Evolutionary conservation across 2,329 filamentous ascomycete genomes (phyloP), one percentile per base, ranked within the genome.

Genomic region (Fusarium sublunatum): DNA sequence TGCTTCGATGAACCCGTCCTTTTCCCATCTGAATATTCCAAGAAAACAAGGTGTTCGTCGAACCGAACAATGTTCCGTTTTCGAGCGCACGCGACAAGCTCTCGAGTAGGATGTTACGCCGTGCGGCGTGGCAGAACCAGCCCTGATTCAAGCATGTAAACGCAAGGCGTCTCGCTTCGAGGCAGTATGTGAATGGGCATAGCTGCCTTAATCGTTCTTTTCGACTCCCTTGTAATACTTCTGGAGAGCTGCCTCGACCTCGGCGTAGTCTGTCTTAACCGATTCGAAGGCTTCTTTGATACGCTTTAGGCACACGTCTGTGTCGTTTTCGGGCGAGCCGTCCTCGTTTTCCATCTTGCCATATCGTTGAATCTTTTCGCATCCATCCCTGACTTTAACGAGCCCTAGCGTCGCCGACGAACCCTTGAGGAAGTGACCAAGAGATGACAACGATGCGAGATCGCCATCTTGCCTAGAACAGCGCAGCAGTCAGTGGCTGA

Each of bases 371-470:
- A 99, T 97, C 82, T 96, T 93, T 79, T 98, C 93, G 80, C 95
- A 99, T 62, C 88, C 90, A 73, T 97, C 93, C 76, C 92, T 91
- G 71, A 99, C 90, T 77, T 96, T 96, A 71, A 86, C 89, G 52
- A 98, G 86, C 41, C 95, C 95, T 50, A 99, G 85, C 5, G 95
- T 97, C 35, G 95, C 94, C 8, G 94, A 97, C 7, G 94, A 98
- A 58, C 95, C 95, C 80, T 99, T 99, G 69, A 99, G 84, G 80
- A 97, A 99, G 79, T 99, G 95, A 38, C 95, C 95, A 29, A 97
- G 88, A 49, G 86, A 84, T 31, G 92, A 96, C 34, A 98, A 86
- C 66, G 88, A 81, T n/a, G 80, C 77, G 54, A 98, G 86, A 58
- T 97, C 83, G 72, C 86, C 83, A 3, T 84, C 76, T 66, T 86